Conservation (phyloP, 2,329 filamentous ascomycete genomes). For the Ascochyta rabiei region DNA sequence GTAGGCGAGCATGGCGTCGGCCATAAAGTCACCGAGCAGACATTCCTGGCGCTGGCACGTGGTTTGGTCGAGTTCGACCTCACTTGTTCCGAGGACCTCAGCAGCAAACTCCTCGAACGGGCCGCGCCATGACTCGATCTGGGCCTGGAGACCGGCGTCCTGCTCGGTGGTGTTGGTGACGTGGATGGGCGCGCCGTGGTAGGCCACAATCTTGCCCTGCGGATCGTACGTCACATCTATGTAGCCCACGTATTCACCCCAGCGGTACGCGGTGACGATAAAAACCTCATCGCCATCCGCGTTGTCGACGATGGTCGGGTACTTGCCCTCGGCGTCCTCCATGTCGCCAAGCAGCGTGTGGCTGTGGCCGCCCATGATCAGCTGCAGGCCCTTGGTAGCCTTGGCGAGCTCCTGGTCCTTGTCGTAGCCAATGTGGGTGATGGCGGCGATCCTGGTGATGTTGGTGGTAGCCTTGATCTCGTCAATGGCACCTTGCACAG, state of each 20-base stretch:
- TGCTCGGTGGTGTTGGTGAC: conserved; percentile 66
- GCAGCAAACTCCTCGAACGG: conserved; percentile 67
- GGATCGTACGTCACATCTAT: conserved; percentile 69
- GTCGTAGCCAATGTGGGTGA: conserved; percentile 72
- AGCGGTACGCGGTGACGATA: conserved; percentile 70
- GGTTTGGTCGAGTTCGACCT: conserved; percentile 64
- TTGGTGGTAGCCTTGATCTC: conserved; percentile 66
- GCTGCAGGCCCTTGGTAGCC: conserved; percentile 66
- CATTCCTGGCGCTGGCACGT: conserved; percentile 66
- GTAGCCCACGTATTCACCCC: conserved; percentile 72
- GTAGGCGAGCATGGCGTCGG: conserved; percentile 66
- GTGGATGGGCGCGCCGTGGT: conserved; percentile 68
- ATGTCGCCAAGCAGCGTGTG: conserved; percentile 65
- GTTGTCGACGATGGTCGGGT: conserved; percentile 68
- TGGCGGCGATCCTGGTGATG: conserved; percentile 68
- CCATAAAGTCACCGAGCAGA: conserved; percentile 51
- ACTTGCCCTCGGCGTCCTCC: conserved; percentile 63
- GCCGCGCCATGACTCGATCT: conserved; percentile 64
- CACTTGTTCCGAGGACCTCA: conserved; percentile 62
- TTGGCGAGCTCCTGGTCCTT: conserved; percentile 66
- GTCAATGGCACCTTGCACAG: conserved; percentile 67
- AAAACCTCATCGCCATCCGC: conserved; percentile 70
- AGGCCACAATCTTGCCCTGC: conserved; percentile 65
- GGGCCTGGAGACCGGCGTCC: conserved; percentile 62
- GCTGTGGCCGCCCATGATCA: conserved; percentile 70